Evolutionary conservation across 768 basidiomycete genomes (phyloP).

Genomic region (Mycena leptocephala): DNA sequence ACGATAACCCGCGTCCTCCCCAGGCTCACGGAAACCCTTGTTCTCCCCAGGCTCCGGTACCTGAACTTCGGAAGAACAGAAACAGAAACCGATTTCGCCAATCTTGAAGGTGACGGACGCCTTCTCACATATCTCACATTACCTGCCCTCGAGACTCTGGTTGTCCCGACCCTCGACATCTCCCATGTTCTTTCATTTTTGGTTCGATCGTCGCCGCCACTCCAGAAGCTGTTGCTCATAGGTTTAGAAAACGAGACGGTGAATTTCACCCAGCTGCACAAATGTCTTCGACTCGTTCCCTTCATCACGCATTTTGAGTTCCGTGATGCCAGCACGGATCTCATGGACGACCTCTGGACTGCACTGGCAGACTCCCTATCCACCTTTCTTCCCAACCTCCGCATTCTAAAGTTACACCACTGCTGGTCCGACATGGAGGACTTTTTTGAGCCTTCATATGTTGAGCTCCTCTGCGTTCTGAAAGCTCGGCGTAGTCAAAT

Average conservation of each 20-base stretch:
- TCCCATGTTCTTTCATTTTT: background rate
- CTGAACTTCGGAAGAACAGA: background rate
- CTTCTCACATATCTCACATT: background rate
- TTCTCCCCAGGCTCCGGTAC: background rate
- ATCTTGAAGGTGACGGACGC: background rate
- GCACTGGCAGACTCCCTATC: background rate
- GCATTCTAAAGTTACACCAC: background rate
- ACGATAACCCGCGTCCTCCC: background rate
- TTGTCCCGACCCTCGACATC: background rate
- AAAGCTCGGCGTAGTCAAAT: background rate
- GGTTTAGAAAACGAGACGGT: background rate
- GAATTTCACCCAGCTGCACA: background rate
- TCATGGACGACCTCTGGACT: background rate
- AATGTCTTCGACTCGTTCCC: background rate
- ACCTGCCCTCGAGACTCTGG: background rate
- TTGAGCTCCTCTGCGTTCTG: background rate
- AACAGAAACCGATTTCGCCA: background rate
- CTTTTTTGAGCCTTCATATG: background rate
- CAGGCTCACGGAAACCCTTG: background rate
- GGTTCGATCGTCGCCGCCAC: background rate
- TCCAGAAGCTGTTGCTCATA: background rate
- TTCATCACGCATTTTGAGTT: background rate
- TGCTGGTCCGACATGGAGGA: background rate
- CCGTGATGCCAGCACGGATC: background rate
- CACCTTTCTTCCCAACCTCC: background rate